A percentile compares a stretch with the other conserved stretches of the same genome.
Evolutionary conservation across 2,329 filamentous ascomycete genomes (phyloP).

Genomic region (Arthrobotrys musiformis): DNA sequence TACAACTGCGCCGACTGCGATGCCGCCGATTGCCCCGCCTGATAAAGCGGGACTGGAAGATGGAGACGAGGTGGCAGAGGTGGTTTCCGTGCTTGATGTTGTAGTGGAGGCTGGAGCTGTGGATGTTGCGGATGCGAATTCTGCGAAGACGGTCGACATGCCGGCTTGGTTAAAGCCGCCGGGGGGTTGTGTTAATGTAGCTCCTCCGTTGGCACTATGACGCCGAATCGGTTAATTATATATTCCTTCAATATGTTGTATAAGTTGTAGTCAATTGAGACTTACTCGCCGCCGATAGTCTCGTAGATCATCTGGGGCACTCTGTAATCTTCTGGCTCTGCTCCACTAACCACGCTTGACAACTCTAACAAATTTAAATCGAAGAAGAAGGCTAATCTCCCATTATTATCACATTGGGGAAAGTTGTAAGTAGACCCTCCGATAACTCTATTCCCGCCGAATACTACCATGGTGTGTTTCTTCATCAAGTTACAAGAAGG

Average conservation of each 20-base stretch:
- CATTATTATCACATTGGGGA: slow-evolving; percentile 24
- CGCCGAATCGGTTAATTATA: not conserved
- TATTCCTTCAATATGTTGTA: not conserved
- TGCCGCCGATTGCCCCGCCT: slow-evolving; percentile 34
- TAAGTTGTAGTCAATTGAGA: not conserved
- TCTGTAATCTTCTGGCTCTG: slow-evolving; percentile 23
- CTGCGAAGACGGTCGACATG: slow-evolving; percentile 44
- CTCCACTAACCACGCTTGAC: slow-evolving; percentile 22
- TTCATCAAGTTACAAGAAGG: slow-evolving; percentile 38
- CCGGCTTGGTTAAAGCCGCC: slow-evolving; percentile 46
- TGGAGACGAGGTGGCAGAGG: not conserved
- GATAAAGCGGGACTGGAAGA: slow-evolving; percentile 1
- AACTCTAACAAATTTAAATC: slow-evolving; percentile 47
- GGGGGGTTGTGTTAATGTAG: slow-evolving; percentile 42
- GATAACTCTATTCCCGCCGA: slow-evolving; percentile 44
- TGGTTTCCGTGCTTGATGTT: not conserved
- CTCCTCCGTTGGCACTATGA: slow-evolving; percentile 43
- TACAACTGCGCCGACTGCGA: slow-evolving; percentile 30
- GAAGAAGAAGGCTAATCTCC: slow-evolving; percentile 32
- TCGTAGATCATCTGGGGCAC: slow-evolving; percentile 36
- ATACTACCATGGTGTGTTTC: slow-evolving; percentile 41
- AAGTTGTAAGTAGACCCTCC: slow-evolving; percentile 30
- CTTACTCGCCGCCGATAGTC: slow-evolving; percentile 44
- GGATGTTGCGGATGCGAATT: slow-evolving; percentile 28
- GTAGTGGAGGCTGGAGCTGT: not conserved